Conservation (phyloP, 176 grass and related monocot species). For the Musa beccarii region DNA sequence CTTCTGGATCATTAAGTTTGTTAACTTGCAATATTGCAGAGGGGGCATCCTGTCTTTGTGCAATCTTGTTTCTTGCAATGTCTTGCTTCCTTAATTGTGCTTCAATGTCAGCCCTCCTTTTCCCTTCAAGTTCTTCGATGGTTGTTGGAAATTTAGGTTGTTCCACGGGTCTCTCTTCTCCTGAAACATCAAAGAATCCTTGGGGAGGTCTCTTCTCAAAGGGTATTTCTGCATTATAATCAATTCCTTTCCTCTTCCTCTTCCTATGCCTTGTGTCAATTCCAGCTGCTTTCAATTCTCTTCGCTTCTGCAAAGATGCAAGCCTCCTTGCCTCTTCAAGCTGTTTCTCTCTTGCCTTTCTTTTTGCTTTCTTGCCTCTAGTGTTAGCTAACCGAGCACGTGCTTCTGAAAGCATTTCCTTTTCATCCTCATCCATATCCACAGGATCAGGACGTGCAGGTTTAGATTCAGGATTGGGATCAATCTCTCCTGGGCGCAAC, state of each 20-base stretch:
- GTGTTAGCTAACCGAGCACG: constrained; percentile 86
- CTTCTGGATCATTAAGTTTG: constrained; percentile 93
- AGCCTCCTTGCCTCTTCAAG: constrained; percentile 88
- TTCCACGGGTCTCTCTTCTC: constrained; percentile 55
- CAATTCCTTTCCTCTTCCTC: constrained; percentile 84
- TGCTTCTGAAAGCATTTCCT: constrained; percentile 97
- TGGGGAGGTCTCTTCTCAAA: constrained; percentile 86
- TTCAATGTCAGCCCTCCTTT: constrained; percentile 75
- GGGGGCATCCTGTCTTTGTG: constrained; percentile 86
- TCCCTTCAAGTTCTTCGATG: constrained; percentile 88
- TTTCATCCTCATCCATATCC: constrained; percentile 96
- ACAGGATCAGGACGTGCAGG: constrained; percentile 91
- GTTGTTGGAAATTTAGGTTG: constrained; percentile 78
- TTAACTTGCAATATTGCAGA: constrained; percentile 81
- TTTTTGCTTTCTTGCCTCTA: constrained; percentile 86
- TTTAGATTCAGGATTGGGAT: constrained; percentile 90
- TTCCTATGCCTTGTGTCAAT: constrained; percentile 63
- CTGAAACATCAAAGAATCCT: constrained; percentile 71
- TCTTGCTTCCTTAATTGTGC: constrained; percentile 84
- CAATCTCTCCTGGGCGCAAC: constrained; percentile 83
- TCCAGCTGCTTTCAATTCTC: constrained; percentile 86
- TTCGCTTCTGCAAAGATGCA: constrained; percentile 84
- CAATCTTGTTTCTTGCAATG: constrained; percentile 79
- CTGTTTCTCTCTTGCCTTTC: constrained; percentile 94
- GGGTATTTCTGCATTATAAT: constrained; percentile 85